phyloP scores from a whole-genome alignment of 2,329 filamentous ascomycete genomes.

The Fusarium anthophilum region DNA sequence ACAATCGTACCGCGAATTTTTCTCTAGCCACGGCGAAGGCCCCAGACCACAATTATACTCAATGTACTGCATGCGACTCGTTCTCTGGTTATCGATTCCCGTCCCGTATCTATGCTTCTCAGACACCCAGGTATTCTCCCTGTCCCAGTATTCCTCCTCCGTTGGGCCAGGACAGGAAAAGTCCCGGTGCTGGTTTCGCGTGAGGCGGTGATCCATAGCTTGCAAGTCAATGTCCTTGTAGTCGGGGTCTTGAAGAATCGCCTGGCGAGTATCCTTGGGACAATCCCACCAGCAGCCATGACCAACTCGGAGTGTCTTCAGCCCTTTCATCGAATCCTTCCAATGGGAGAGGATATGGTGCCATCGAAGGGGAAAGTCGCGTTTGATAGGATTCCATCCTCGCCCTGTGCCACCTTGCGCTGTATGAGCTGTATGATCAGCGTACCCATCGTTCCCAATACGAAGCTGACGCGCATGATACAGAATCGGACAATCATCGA shows the following conservation, averaged over 20 bases:
- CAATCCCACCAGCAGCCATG: neutral
- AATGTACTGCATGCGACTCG: neutral
- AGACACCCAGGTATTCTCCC: neutral
- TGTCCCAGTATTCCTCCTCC: fast-evolving
- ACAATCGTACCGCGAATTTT: fast-evolving
- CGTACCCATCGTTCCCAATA: neutral
- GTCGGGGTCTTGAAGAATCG: fast-evolving
- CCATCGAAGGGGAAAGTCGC: conserved; percentile 11
- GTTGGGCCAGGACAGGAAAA: neutral
- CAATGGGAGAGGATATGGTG: conserved; percentile 9
- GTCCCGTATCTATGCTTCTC: neutral
- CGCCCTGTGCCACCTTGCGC: neutral
- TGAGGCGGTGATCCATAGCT: neutral
- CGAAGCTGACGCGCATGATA: neutral
- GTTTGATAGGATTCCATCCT: fast-evolving
- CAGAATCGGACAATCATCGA: conserved; percentile 55
- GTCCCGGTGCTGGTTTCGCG: neutral
- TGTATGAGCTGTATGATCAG: neutral
- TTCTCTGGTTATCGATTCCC: neutral
- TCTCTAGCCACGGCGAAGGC: neutral
- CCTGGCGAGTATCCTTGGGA: neutral
- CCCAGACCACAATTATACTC: neutral
- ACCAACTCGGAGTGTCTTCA: conserved; percentile 16
- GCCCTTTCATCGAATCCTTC: conserved; percentile 3
- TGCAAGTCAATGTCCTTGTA: neutral